phyloP scores from a whole-genome alignment of 2,329 filamentous ascomycete genomes.

The Penicillium sp. region DNA sequence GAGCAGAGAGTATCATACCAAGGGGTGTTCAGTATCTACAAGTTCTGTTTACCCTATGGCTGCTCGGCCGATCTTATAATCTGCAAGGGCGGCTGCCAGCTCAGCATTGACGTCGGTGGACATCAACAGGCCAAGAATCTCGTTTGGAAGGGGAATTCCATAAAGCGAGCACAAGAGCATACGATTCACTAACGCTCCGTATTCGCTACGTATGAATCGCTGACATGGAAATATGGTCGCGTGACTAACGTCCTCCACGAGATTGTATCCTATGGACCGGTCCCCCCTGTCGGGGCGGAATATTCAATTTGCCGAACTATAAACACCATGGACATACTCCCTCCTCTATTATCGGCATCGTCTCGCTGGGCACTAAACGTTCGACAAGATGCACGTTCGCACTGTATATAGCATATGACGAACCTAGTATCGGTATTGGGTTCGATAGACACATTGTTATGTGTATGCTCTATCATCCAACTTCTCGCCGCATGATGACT shows the following conservation, averaged over 20 bases:
- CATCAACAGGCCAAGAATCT: neutral
- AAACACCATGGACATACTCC: neutral
- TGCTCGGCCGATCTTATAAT: constrained; percentile 19
- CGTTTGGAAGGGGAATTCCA: constrained; percentile 6
- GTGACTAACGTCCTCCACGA: neutral
- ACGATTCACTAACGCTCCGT: neutral
- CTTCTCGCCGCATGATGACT: neutral
- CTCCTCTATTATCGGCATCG: too few relatives aligned
- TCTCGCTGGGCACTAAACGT: too few relatives aligned
- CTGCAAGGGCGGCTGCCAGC: constrained; percentile 22
- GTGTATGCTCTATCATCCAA: neutral
- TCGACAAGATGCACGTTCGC: too few relatives aligned
- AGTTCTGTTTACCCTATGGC: neutral
- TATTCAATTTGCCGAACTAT: neutral
- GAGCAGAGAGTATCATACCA: constrained; percentile 24
- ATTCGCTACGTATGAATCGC: neutral
- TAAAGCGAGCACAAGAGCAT: neutral
- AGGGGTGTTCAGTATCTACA: constrained; percentile 20
- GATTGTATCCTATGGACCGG: neutral
- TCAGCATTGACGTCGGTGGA: constrained; percentile 13
- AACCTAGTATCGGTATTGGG: too few relatives aligned
- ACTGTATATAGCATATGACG: too few relatives aligned
- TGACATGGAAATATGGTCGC: neutral
- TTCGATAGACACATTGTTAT: too few relatives aligned
- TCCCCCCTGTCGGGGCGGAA: neutral